Percentiles rank a stretch among this genome's conserved stretches.
These are phyloP conservation scores for Biancaea sappan DNA, from an alignment of 306 rosid species.

Conservation along the genomic window DNA sequence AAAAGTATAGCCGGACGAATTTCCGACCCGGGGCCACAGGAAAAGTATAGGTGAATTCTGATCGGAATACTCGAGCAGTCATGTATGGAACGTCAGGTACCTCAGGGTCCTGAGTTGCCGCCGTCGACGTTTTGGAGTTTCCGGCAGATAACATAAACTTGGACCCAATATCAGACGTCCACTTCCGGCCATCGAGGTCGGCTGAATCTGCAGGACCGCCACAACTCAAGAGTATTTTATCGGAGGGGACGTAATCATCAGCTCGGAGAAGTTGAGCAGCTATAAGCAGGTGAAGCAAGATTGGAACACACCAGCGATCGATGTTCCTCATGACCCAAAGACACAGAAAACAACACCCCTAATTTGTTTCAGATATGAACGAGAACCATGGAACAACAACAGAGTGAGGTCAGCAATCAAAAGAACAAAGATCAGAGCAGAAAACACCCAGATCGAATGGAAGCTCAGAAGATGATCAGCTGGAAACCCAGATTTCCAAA, in stretches of 20 bases:
- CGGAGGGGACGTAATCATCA: conserved; percentile 59
- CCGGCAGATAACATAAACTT: conserved; percentile 40
- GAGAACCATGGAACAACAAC: not conserved
- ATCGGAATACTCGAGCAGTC: conserved; percentile 65
- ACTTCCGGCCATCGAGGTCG: conserved; percentile 56
- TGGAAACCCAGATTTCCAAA: conserved; percentile 8
- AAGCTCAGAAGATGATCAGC: conserved; percentile 19
- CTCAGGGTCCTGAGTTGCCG: conserved; percentile 71
- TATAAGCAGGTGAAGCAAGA: conserved; percentile 43
- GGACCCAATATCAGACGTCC: conserved; percentile 72
- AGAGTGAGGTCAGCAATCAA: not conserved
- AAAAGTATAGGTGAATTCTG: conserved; percentile 63
- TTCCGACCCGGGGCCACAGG: conserved; percentile 76
- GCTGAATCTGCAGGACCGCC: conserved; percentile 58
- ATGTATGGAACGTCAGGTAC: conserved; percentile 65
- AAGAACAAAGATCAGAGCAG: not conserved
- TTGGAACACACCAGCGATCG: conserved; percentile 19
- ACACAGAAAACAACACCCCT: conserved; percentile 2
- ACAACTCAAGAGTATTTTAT: conserved; percentile 65
- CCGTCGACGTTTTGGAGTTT: conserved; percentile 40
- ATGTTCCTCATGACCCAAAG: conserved; percentile 39
- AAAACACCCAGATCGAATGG: conserved; percentile 30
- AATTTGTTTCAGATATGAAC: not conserved
- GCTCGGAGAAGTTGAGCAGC: conserved; percentile 44
- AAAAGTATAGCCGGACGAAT: conserved; percentile 73